These are phyloP conservation scores for Kandelia obovata DNA, from an alignment of 345 rosid species.

Conservation along the genomic window DNA sequence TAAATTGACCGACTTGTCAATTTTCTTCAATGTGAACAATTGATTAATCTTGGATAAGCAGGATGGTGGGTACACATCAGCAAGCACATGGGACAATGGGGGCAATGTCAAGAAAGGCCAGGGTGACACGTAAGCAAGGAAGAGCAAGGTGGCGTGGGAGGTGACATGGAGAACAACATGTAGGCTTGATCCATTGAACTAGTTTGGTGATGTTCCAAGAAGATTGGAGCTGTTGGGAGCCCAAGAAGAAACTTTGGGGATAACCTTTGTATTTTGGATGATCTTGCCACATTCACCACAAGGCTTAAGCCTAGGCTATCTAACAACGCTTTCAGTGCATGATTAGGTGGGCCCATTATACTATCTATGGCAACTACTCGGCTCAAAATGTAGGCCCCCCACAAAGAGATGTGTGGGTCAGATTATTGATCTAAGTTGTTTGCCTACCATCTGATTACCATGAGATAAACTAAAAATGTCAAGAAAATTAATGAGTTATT, in stretches of 20 bases:
- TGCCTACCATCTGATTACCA: no score
- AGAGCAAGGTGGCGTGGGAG: no score
- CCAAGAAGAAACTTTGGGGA: background rate
- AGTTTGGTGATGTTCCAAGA: conserved; percentile 1
- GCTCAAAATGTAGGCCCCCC: background rate
- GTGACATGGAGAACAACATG: background rate
- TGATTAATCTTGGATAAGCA: no score
- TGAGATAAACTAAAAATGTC: no score
- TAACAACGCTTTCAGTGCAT: background rate
- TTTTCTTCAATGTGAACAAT: no score
- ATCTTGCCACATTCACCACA: conserved; percentile 15
- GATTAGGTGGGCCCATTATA: conserved; percentile 3
- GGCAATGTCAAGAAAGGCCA: background rate
- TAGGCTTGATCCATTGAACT: background rate
- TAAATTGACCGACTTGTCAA: no score
- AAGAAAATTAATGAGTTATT: no score
- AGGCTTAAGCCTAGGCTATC: background rate
- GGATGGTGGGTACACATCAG: background rate
- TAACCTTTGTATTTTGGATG: conserved; percentile 8
- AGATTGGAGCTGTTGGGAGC: background rate
- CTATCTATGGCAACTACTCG: background rate
- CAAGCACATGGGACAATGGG: background rate
- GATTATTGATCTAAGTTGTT: background rate
- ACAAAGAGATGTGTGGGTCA: background rate
- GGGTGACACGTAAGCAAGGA: no score